Conservation (phyloP, 2,329 filamentous ascomycete genomes). For the Botryotinia convoluta region DNA sequence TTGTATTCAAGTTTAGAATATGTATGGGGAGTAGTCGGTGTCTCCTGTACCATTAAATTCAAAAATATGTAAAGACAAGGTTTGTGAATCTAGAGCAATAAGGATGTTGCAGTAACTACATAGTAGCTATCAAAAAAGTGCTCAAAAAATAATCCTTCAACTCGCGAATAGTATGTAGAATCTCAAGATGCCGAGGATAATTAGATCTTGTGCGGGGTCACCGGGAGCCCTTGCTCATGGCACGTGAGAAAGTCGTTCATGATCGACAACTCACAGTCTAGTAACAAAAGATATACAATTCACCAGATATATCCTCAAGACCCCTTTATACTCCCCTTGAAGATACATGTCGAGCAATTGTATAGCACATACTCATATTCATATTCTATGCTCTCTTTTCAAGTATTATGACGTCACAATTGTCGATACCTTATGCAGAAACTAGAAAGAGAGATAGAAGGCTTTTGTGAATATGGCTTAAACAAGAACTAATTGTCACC, state of each 20-base stretch:
- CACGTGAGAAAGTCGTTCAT: not conserved
- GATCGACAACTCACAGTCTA: not conserved
- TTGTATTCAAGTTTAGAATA: not conserved
- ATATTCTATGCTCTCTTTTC: not conserved
- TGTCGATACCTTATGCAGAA: not conserved
- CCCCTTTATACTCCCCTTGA: not conserved
- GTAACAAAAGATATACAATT: not conserved
- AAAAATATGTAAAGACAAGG: not conserved
- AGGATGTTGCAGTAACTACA: not conserved
- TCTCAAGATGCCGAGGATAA: constrained; percentile 1
- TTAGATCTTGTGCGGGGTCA: not conserved
- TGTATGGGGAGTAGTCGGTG: not conserved
- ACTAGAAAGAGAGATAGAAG: not conserved
- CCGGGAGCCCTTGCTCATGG: not conserved
- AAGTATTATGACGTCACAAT: not conserved
- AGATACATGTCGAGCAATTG: not conserved
- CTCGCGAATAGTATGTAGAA: not conserved
- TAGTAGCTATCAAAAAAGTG: not conserved
- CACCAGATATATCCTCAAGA: not conserved
- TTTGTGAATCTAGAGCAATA: not conserved
- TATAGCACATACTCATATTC: not conserved
- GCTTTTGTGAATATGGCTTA: not conserved
- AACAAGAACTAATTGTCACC: not conserved
- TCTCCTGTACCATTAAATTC: not conserved
- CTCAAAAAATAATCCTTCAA: not conserved